These are phyloP conservation scores for Russula compacta DNA, from an alignment of 768 basidiomycete species.

Conservation along the genomic window DNA sequence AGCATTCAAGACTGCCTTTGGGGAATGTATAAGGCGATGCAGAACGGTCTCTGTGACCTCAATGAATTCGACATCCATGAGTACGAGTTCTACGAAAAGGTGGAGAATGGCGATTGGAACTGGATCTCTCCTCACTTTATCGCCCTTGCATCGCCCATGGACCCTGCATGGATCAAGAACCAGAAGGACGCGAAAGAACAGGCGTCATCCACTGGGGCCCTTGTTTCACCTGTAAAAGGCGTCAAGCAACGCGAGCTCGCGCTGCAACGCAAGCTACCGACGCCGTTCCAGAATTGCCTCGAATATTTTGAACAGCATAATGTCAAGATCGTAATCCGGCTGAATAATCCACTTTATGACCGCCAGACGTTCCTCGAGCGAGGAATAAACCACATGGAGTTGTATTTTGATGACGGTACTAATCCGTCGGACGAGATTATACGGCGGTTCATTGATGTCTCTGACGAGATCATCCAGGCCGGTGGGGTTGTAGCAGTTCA, in stretches of 20 bases:
- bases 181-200: constrained; percentile 64
- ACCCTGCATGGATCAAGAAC: constrained; percentile 68
- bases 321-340: constrained; percentile 84
- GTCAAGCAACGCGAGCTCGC: constrained; percentile 37
- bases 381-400: constrained; percentile 81
- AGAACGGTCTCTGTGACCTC: constrained; percentile 89
- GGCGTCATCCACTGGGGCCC: constrained; percentile 32
- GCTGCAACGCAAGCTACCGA: constrained; percentile 67
- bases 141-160: constrained; percentile 89
- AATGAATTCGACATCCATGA: constrained; percentile 89
- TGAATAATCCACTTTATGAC: constrained; percentile 92
- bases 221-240: constrained; percentile 22
- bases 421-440: constrained; percentile 96
- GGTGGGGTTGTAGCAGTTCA: constrained; percentile 86
- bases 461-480: constrained; percentile 64
- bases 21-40: constrained; percentile 84
- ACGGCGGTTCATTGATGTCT: constrained; percentile 79
- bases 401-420: constrained; percentile 97
- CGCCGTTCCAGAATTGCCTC: constrained; percentile 81
- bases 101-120: constrained; percentile 94
- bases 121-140: constrained; percentile 90
- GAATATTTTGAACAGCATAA: constrained; percentile 85
- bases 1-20: constrained; percentile 88
- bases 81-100: constrained; percentile 92
- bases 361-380: constrained; percentile 68